Base-by-base conservation (phyloP, 768 basidiomycete genomes). In the Leucocoprinus leucothites region DNA sequence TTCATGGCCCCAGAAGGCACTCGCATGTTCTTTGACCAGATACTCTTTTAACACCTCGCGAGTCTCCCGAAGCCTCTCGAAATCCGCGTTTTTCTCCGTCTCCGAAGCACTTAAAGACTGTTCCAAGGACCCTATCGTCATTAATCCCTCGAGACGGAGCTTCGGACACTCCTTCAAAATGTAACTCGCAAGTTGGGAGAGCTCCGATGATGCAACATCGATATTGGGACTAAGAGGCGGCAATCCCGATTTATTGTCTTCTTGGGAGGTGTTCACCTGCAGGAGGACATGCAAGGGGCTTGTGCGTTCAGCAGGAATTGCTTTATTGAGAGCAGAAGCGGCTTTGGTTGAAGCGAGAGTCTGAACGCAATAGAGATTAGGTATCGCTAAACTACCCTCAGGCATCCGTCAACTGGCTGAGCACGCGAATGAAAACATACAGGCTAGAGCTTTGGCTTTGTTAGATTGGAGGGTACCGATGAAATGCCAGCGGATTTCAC, bases 251-350 rank as follows among this genome's bases (percentile, higher is more conserved):
- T 99, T 99, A 14, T 80, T 77, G 51, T 83, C 86, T 66, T 98
- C 97, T n/a, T 84, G 85, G 0, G 95, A 98, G 6, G 96, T 98
- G 70, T 99, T 99, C 65, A 98, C 79, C 69, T 98, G 97, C 34
- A 99, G 71, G 57, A 95, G 82, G 53, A 98, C 80, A 66, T 91
- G 84, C 7, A 99, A 81, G 6, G 85, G 87, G 0, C 69, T 54
- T 2, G 71, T 59, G 18, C 89, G 81, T n/a, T 81, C 75, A 0
- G 67, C 40, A 3, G 83, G 76, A 18, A 95, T 76, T 1, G 84
- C 77, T 63, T 87, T 91, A 69, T 95, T 80, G 16, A 98, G 79
- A 2, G 86, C 80, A 21, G 79, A 83, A 13, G 96, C 95, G 9
- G 85, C 81, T 68, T 94, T 98, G 54, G 70, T 67, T 19, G 91